Percentiles rank a stretch among this genome's conserved stretches.
These are phyloP conservation scores for Corynascus novoguineensis DNA, from an alignment of 495 filamentous ascomycete species.

Conservation along the genomic window DNA sequence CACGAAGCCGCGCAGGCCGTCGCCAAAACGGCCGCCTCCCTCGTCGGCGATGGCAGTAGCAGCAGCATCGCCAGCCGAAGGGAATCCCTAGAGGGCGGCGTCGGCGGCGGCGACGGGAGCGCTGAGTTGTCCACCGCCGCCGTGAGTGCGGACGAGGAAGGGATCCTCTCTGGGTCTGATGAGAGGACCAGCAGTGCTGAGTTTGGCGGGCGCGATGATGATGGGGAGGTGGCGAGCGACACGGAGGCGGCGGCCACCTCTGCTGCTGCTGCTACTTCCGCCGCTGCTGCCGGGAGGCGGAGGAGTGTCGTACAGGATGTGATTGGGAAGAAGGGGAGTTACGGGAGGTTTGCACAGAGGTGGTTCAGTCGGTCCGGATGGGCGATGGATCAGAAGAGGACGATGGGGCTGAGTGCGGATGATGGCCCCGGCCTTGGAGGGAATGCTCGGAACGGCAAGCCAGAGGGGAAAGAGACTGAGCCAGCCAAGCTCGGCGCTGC, in stretches of 20 bases:
- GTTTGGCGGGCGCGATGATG: slow-evolving; percentile 28
- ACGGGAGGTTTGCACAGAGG: slow-evolving; percentile 79
- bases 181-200: slow-evolving; percentile 20
- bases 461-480: slow-evolving; percentile 9
- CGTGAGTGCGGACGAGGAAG: slow-evolving; percentile 29
- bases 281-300: slow-evolving; percentile 29
- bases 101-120: slow-evolving; percentile 19
- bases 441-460: neutral
- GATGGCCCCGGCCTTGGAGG: slow-evolving; percentile 8
- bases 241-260: slow-evolving; percentile 9
- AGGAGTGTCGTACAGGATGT: slow-evolving; percentile 76
- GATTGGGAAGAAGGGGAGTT: slow-evolving; percentile 66
- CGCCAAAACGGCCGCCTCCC: slow-evolving; percentile 48
- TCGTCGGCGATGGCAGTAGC: too few relatives aligned
- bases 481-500: slow-evolving; percentile 16
- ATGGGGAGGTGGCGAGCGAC: slow-evolving; percentile 34
- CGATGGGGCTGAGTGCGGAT: slow-evolving; percentile 51
- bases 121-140: slow-evolving; percentile 18
- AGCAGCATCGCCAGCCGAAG: neutral
- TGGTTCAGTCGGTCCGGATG: slow-evolving; percentile 86
- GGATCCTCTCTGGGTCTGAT: slow-evolving; percentile 27
- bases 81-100: slow-evolving; percentile 22
- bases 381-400: slow-evolving; percentile 54
- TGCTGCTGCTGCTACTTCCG: slow-evolving; percentile 28
- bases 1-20: slow-evolving; percentile 68